Evolutionary conservation across 192 early-diverging fungal genomes (phyloP).

Genomic region (Oehlia diaphana): DNA sequence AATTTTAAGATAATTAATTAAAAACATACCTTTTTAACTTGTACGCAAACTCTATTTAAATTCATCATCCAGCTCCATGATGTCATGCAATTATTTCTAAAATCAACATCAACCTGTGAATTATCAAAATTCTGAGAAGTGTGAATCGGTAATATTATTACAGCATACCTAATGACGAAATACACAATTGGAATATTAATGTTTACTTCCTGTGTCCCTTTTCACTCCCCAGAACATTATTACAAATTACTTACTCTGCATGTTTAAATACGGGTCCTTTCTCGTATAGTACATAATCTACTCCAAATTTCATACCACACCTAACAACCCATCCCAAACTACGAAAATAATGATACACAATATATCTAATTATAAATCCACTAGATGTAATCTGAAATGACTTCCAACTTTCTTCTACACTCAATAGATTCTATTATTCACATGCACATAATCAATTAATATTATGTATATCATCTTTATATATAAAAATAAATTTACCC

Average conservation of each 20-base stretch:
- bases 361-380: slow-evolving; percentile 67
- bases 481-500: too few species aligned
- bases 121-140: not conserved
- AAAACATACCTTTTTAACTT: slow-evolving; percentile 10
- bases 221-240: not conserved
- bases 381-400: slow-evolving; percentile 16
- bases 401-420: slow-evolving; percentile 46
- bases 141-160: slow-evolving; percentile 7
- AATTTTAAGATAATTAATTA: not conserved
- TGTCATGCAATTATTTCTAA: not conserved
- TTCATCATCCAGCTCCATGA: not conserved
- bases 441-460: not conserved
- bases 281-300: slow-evolving; percentile 69
- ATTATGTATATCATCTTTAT: too few species aligned
- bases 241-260: slow-evolving; percentile 44
- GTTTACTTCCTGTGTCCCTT: not conserved
- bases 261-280: slow-evolving; percentile 60
- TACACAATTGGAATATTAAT: not conserved
- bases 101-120: not conserved
- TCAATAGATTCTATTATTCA: slow-evolving; percentile 25
- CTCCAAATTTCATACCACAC: slow-evolving; percentile 82
- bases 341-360: slow-evolving; percentile 82
- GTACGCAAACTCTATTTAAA: slow-evolving; percentile 17
- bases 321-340: slow-evolving; percentile 81
- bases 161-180: not conserved